Base-by-base conservation (phyloP, 2,329 filamentous ascomycete species). In the Paradendryphiella salina region DNA sequence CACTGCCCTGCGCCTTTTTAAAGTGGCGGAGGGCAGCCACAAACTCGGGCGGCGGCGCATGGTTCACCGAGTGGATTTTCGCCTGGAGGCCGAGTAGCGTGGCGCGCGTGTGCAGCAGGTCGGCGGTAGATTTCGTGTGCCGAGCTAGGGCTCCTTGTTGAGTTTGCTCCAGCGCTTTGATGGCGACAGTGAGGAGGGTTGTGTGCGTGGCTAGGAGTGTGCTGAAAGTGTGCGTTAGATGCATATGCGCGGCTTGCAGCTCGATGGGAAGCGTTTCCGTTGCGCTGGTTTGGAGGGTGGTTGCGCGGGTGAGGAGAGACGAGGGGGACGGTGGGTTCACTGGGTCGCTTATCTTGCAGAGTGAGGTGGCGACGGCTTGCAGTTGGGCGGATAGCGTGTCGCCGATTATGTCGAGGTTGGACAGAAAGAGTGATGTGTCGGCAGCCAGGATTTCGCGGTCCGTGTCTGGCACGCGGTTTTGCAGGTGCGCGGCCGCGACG, bases 81-180 rank as follows among this genome's bases (percentile, higher is more conserved):
- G 77, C 59, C 48, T 79, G 77, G 38, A 75, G 57, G 9, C 70
- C 68, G 53, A 79, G 69, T 13, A 74, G 69, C 17, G 70, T 70
- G 8, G 76, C 76, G 13, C 77, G 73, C 1, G 68, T 61, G 7
- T 71, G 70, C 0, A 79, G 59, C 33, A 75, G 73, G 31, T 79
- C 77, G 0, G 77, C 75, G 43, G 73, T 70, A 0, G 77, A 71
- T 47, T 73, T 73, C 2, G 71, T 70, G 34, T 67, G 65, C 0
- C 78, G 69, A 1, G 76, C 65, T 0, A 79, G 61, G 3, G 72
- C 65, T 40, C 78, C 78, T 55, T 79, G 76, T 29, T 78, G 73
- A 0, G 72, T 77, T 53, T 78, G 77, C 59, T 80, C 78, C 6
- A 80, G 70, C 28, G 73, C 69, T 13, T 67, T 69, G 40, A 80